These are phyloP conservation scores for Boletus subcaerulescens DNA, from an alignment of 768 basidiomycete genomes.

Conservation along the genomic window DNA sequence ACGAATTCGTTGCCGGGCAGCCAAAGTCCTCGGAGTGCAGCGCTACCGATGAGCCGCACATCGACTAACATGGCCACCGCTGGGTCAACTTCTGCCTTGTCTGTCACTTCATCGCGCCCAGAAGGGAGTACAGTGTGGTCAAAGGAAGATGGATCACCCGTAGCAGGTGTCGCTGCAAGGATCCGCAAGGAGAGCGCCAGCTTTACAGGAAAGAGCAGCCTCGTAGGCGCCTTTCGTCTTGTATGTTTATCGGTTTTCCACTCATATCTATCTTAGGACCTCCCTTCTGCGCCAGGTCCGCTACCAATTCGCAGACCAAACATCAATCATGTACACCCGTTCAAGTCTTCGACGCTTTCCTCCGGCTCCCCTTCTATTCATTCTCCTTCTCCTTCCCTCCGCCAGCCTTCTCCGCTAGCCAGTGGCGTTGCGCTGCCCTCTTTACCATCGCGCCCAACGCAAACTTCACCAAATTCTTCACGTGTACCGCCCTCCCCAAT, in stretches of 20 bases:
- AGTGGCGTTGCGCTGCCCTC: constrained; percentile 29
- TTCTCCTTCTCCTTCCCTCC: constrained; percentile 46
- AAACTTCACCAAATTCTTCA: constrained; percentile 41
- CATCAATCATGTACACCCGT: constrained; percentile 42
- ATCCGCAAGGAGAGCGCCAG: constrained; percentile 52
- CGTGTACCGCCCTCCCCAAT: constrained; percentile 41
- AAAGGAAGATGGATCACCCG: constrained; percentile 35
- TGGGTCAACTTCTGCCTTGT: constrained; percentile 38
- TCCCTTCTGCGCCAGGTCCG: constrained; percentile 37
- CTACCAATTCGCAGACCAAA: constrained; percentile 45
- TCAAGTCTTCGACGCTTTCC: constrained; percentile 51
- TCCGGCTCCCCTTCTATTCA: constrained; percentile 48
- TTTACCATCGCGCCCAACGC: constrained; percentile 36
- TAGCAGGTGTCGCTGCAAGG: constrained; percentile 40
- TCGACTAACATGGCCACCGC: constrained; percentile 30
- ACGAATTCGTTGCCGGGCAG: constrained; percentile 37
- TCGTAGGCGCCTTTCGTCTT: constrained; percentile 10
- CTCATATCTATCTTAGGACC: constrained; percentile 29
- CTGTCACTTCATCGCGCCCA: constrained; percentile 41
- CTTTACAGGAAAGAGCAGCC: constrained; percentile 33
- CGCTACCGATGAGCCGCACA: constrained; percentile 35
- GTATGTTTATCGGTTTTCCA: neutral
- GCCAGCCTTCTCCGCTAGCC: constrained; percentile 45
- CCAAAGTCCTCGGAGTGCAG: constrained; percentile 35
- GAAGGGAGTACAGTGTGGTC: constrained; percentile 36